phyloP scores from a whole-genome alignment of 805 yeast genomes.

The Diddensiella caesifluorescens region DNA sequence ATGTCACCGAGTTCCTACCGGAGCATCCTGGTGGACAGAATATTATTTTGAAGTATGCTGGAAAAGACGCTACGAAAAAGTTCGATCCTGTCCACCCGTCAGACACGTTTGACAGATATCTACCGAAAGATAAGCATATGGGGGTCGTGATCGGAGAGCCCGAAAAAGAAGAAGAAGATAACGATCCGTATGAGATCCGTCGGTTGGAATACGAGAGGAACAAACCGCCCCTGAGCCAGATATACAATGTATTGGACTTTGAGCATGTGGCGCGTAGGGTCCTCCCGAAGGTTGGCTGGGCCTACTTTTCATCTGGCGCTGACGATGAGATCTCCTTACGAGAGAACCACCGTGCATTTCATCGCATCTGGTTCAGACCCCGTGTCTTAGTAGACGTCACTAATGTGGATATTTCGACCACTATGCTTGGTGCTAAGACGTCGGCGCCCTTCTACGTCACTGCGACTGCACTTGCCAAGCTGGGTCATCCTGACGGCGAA shows the following conservation, averaged over 20 bases:
- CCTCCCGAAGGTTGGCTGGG: slow-evolving; percentile 79
- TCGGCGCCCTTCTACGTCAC: slow-evolving; percentile 80
- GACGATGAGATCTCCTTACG: slow-evolving; percentile 89
- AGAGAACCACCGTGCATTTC: slow-evolving; percentile 87
- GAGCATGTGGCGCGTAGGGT: slow-evolving; percentile 80
- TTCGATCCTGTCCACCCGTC: slow-evolving; percentile 89
- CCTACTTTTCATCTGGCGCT: slow-evolving; percentile 84
- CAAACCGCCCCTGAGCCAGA: slow-evolving; percentile 64
- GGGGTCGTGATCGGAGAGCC: slow-evolving; percentile 42
- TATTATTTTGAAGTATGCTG: slow-evolving; percentile 53
- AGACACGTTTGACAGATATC: slow-evolving; percentile 66
- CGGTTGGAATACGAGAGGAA: slow-evolving; percentile 40
- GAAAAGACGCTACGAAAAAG: slow-evolving; percentile 74
- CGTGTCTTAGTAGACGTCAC: slow-evolving; percentile 73
- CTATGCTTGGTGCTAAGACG: slow-evolving; percentile 65
- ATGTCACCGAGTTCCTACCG: slow-evolving; percentile 57
- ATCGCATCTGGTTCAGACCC: slow-evolving; percentile 83
- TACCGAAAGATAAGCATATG: slow-evolving; percentile 54
- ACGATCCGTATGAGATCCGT: slow-evolving; percentile 38
- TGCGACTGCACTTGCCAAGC: slow-evolving; percentile 87
- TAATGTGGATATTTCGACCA: slow-evolving; percentile 62
- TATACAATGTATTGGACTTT: slow-evolving; percentile 78
- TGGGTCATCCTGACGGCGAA: slow-evolving; percentile 94
- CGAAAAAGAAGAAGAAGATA: slow-evolving; percentile 29
- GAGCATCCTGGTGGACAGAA: slow-evolving; percentile 60